Conservation (phyloP, 345 rosid species). For the Leavenworthia alabamica region DNA sequence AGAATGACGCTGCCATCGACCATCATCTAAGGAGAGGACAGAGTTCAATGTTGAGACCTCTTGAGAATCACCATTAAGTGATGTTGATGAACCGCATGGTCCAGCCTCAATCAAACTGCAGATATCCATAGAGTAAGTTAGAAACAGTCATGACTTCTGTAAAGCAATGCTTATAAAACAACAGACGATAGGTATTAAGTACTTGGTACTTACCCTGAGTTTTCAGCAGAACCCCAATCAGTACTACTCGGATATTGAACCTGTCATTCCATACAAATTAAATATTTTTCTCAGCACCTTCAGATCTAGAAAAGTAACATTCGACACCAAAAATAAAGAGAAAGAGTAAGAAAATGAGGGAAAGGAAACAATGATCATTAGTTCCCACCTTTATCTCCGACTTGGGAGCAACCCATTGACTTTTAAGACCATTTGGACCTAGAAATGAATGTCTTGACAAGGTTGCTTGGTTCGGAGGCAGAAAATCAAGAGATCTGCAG, state of each 20-base stretch:
- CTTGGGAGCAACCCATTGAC: slow-evolving; percentile 86
- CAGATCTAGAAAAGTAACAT: background rate
- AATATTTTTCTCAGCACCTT: slow-evolving; percentile 11
- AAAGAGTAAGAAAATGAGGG: background rate
- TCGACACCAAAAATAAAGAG: background rate
- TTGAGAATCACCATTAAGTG: slow-evolving; percentile 42
- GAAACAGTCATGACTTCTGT: slow-evolving; percentile 4
- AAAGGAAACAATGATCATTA: background rate
- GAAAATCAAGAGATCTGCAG: slow-evolving; percentile 62
- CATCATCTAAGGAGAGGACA: slow-evolving; percentile 89
- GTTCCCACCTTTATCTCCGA: slow-evolving; percentile 57
- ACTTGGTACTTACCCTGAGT: slow-evolving; percentile 43
- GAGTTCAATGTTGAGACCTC: slow-evolving; percentile 53
- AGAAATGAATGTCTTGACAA: slow-evolving; percentile 87
- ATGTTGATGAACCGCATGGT: slow-evolving; percentile 32
- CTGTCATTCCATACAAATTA: slow-evolving; percentile 34
- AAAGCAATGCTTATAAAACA: background rate
- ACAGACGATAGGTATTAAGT: slow-evolving; percentile 4
- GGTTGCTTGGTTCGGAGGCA: slow-evolving; percentile 76
- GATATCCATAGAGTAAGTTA: slow-evolving; percentile 25
- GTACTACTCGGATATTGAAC: slow-evolving; percentile 75
- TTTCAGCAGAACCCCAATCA: slow-evolving; percentile 44
- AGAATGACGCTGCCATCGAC: slow-evolving; percentile 57
- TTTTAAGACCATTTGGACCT: slow-evolving; percentile 81
- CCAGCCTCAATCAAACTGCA: slow-evolving; percentile 41